Conservation (phyloP, 2,329 filamentous ascomycete genomes). For the Aaosphaeria pasadenensis region DNA sequence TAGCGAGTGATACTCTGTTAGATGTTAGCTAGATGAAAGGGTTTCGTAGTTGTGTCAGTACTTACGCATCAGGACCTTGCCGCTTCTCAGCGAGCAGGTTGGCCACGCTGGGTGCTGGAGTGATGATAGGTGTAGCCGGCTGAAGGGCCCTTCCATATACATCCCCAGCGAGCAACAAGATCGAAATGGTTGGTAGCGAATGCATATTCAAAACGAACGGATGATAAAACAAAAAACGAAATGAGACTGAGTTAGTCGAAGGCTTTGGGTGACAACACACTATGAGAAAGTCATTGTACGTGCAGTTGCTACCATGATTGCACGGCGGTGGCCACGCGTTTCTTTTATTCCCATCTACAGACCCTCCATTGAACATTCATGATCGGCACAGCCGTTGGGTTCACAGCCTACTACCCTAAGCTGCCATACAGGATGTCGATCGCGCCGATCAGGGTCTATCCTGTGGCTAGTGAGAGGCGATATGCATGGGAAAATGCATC, state of each 20-base stretch:
- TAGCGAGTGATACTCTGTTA: slow-evolving; percentile 29
- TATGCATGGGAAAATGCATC: too few relatives aligned
- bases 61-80: slow-evolving; percentile 31
- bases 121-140: slow-evolving; percentile 21
- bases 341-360: background rate
- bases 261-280: background rate
- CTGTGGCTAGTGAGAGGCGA: background rate
- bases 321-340: background rate
- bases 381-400: background rate
- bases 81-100: slow-evolving; percentile 4
- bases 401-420: background rate
- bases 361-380: background rate
- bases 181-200: background rate
- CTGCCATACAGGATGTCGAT: background rate
- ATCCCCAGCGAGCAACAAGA: background rate
- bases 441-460: background rate
- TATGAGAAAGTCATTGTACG: background rate
- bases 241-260: background rate
- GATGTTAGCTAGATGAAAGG: background rate
- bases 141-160: slow-evolving; percentile 2
- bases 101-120: slow-evolving; percentile 21
- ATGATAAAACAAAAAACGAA: background rate
- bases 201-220: background rate
- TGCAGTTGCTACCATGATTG: background rate
- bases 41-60: background rate